Evolutionary conservation across 768 basidiomycete genomes (phyloP).

Genomic region (Leccinum ochraceum): DNA sequence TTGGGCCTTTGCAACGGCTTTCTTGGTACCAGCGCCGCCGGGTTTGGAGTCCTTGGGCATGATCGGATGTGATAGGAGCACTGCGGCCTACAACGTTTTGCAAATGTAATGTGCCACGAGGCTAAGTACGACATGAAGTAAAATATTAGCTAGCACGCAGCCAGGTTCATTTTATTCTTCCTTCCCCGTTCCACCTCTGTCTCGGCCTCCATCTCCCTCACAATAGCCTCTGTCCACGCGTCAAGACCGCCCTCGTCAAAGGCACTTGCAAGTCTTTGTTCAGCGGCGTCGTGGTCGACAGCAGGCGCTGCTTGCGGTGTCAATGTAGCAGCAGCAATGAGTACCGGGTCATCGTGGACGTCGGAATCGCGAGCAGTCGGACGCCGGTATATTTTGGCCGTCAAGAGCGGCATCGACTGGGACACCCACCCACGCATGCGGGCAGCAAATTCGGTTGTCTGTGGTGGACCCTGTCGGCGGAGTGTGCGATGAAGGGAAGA

Average conservation of each 20-base stretch:
- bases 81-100: background rate
- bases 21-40: slow-evolving; percentile 32
- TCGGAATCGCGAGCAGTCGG: slow-evolving; percentile 30
- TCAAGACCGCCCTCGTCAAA: slow-evolving; percentile 61
- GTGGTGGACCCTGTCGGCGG: slow-evolving; percentile 1
- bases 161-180: slow-evolving; percentile 5
- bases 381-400: slow-evolving; percentile 52
- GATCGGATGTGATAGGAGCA: background rate
- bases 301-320: background rate
- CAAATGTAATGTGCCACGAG: background rate
- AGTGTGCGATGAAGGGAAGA: too few relatives aligned
- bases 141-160: background rate
- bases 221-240: slow-evolving; percentile 54
- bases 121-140: background rate
- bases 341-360: slow-evolving; percentile 1
- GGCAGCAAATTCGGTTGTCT: slow-evolving; percentile 62
- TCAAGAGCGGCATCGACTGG: slow-evolving; percentile 48
- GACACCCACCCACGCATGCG: slow-evolving; percentile 54
- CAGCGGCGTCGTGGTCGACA: slow-evolving; percentile 41
- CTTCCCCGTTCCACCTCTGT: slow-evolving; percentile 46
- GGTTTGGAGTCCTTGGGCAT: slow-evolving; percentile 26
- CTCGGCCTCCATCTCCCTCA: slow-evolving; percentile 61
- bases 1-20: slow-evolving; percentile 51
- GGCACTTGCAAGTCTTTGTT: slow-evolving; percentile 53
- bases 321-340: background rate